phyloP scores from a whole-genome alignment of 2,329 filamentous ascomycete species.

The Periconia sp. region DNA sequence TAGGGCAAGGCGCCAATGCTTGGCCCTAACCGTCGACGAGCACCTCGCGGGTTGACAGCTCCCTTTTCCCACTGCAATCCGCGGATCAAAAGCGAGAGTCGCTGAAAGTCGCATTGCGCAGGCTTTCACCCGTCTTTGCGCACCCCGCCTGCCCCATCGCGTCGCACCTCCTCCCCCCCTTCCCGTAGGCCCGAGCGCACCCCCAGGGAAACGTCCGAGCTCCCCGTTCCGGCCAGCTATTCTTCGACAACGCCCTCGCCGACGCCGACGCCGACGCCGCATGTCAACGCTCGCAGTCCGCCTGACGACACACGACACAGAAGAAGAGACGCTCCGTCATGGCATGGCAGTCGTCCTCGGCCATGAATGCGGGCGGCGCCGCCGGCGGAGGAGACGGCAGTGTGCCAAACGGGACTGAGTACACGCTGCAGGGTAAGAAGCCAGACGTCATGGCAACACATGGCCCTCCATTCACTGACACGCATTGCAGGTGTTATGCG shows the following conservation, averaged over 20 bases:
- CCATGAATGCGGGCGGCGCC: conserved; percentile 64
- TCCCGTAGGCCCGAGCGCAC: conserved; percentile 13
- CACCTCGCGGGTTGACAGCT: conserved; percentile 18
- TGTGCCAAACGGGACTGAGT: conserved; percentile 69
- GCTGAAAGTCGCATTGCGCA: conserved; percentile 16
- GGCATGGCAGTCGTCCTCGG: conserved; percentile 74
- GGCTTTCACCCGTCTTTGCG: conserved; percentile 9
- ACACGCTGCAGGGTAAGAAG: conserved; percentile 71
- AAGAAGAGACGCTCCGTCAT: conserved; percentile 51
- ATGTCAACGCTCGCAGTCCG: conserved; percentile 23
- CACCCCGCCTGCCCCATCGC: not conserved
- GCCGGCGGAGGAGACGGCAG: conserved; percentile 55
- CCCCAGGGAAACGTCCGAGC: conserved; percentile 26
- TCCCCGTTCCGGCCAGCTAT: conserved; percentile 34
- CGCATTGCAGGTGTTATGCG: conserved; percentile 83
- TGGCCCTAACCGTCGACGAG: conserved; percentile 10
- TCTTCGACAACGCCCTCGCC: conserved; percentile 21
- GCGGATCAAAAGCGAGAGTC: conserved; percentile 1
- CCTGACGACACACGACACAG: conserved; percentile 15
- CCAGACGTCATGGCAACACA: not conserved
- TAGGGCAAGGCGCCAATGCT: conserved; percentile 8
- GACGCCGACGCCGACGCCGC: conserved; percentile 22
- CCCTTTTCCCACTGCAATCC: conserved; percentile 16
- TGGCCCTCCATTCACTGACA: conserved; percentile 21
- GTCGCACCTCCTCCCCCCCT: conserved; percentile 7